phyloP scores from a whole-genome alignment of 495 filamentous ascomycete genomes.

The Bryoglossum gracile region DNA sequence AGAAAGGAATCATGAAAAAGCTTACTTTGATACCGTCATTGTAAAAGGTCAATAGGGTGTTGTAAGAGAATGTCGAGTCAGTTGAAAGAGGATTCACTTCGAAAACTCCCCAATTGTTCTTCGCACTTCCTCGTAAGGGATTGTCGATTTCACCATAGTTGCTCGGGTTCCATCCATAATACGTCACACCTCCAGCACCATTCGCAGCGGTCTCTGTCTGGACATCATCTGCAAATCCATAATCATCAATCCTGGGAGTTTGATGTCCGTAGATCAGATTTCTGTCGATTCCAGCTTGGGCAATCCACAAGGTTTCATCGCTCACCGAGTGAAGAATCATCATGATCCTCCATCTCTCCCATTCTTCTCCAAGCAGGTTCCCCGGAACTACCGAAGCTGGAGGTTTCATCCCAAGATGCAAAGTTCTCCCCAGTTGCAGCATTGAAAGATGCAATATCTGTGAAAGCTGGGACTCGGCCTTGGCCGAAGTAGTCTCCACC shows the following conservation, averaged over 20 bases:
- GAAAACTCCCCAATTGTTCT: constrained; percentile 11
- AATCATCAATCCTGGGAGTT: constrained; percentile 4
- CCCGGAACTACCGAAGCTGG: constrained; percentile 2
- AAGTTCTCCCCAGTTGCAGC: constrained; percentile 4
- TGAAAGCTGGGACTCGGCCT: constrained; percentile 5
- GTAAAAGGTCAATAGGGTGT: not conserved
- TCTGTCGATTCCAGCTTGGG: not conserved
- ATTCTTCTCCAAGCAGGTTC: constrained; percentile 7
- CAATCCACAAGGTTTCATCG: constrained; percentile 9
- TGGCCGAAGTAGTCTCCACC: constrained; percentile 1
- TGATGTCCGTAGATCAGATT: constrained; percentile 10
- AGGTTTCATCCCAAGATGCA: constrained; percentile 8
- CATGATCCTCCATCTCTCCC: constrained; percentile 4
- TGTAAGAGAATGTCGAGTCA: constrained; percentile 2
- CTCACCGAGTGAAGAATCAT: constrained; percentile 3
- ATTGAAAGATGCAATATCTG: constrained; percentile 8
- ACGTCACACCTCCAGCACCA: constrained; percentile 9
- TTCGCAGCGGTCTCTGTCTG: constrained; percentile 8
- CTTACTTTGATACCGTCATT: constrained; percentile 8
- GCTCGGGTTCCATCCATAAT: constrained; percentile 4
- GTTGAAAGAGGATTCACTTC: constrained; percentile 1
- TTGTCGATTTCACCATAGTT: not conserved
- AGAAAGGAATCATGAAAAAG: too few species aligned
- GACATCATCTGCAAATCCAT: constrained; percentile 8
- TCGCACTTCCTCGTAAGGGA: constrained; percentile 2